These are phyloP conservation scores for Parsonsia alboflavescens DNA, from an alignment of 257 asterid genomes.

Conservation along the genomic window DNA sequence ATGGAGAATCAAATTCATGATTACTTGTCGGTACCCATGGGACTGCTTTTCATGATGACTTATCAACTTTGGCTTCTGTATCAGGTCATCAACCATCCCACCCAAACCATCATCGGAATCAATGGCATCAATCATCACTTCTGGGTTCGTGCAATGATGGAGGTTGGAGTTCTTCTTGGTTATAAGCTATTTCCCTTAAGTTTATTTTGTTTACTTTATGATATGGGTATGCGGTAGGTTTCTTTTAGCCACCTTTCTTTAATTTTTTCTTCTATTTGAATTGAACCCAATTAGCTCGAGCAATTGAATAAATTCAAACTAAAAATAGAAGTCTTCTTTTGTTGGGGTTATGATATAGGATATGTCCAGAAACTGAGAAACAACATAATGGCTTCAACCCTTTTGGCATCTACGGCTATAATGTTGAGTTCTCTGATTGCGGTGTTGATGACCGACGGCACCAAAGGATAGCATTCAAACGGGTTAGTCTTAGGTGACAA, in stretches of 20 bases:
- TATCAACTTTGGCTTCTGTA: conserved; percentile 74
- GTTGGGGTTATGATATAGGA: no score
- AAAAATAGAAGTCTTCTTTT: no score
- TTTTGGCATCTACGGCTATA: conserved; percentile 74
- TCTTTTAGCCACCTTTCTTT: no score
- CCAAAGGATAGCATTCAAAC: conserved; percentile 24
- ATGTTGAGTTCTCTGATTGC: conserved; percentile 81
- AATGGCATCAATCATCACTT: no score
- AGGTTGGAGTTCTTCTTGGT: conserved; percentile 35
- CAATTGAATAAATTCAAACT: no score
- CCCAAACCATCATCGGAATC: conserved; percentile 76
- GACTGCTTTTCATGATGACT: no score
- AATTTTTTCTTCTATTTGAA: no score
- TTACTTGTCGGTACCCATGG: conserved; percentile 62
- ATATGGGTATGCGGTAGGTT: no score
- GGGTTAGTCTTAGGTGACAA: conserved; percentile 33
- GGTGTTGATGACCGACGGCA: conserved; percentile 55
- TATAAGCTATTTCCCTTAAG: no score
- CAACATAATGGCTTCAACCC: conserved; percentile 94
- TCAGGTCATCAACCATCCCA: conserved; percentile 55
- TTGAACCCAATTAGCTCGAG: background rate
- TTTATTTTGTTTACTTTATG: no score
- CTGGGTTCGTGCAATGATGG: conserved; percentile 92
- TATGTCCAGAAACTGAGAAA: conserved; percentile 64
- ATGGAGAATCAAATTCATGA: conserved; percentile 65